These are phyloP conservation scores for Thozetella sp. DNA, from an alignment of 495 filamentous ascomycete genomes.

Conservation along the genomic window DNA sequence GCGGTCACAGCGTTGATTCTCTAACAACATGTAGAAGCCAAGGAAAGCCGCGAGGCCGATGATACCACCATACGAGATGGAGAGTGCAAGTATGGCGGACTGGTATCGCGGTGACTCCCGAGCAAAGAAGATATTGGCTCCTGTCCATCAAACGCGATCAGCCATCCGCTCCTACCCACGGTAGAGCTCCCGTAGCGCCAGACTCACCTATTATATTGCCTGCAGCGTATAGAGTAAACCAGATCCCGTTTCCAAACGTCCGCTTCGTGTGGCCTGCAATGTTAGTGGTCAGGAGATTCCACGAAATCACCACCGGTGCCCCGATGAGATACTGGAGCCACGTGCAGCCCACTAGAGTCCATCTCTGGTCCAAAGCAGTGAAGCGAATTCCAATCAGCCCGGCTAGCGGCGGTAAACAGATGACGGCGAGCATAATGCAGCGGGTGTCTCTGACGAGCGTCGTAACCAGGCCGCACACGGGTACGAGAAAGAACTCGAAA, in stretches of 20 bases:
- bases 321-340: constrained; percentile 59
- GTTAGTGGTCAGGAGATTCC: constrained; percentile 19
- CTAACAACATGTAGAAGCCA: not conserved
- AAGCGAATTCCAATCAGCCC: constrained; percentile 56
- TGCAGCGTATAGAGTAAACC: constrained; percentile 51
- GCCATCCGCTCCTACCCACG: too few relatives aligned
- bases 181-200: not conserved
- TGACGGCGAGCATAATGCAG: constrained; percentile 51
- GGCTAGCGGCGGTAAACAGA: constrained; percentile 28
- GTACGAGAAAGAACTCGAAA: not conserved
- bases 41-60: not conserved
- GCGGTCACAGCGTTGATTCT: not conserved
- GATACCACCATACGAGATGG: not conserved
- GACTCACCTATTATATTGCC: constrained; percentile 20
- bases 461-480: constrained; percentile 44
- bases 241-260: constrained; percentile 31
- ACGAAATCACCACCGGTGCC: constrained; percentile 32
- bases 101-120: not conserved
- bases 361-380: constrained; percentile 41
- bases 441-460: constrained; percentile 42
- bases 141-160: not conserved
- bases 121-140: not conserved
- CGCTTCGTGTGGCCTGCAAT: constrained; percentile 25
- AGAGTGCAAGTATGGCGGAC: not conserved
- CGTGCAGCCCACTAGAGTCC: constrained; percentile 52